phyloP scores from a whole-genome alignment of 257 asterid genomes.

The Oldenlandia corymbosa region DNA sequence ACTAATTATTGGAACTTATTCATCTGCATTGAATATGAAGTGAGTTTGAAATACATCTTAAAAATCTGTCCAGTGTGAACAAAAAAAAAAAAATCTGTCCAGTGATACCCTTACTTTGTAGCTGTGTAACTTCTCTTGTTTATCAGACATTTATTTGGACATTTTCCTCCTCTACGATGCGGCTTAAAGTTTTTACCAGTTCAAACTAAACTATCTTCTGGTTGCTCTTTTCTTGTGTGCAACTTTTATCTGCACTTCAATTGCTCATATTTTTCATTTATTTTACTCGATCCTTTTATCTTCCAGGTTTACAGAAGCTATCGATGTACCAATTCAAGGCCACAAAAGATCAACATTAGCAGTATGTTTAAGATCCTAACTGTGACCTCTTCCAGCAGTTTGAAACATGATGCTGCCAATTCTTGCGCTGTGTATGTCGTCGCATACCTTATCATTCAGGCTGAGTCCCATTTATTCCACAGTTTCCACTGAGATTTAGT shows the following conservation, averaged over 20 bases:
- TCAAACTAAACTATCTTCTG: background rate
- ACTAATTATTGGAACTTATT: background rate
- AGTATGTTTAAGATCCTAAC: background rate
- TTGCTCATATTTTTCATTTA: background rate
- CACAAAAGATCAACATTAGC: background rate
- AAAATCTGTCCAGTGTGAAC: too few relatives aligned
- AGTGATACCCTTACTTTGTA: background rate
- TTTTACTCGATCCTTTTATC: background rate
- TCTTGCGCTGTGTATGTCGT: background rate
- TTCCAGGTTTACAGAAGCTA: background rate
- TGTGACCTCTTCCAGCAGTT: background rate
- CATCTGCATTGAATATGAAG: background rate
- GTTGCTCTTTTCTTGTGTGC: background rate
- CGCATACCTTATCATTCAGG: background rate
- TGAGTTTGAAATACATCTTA: background rate
- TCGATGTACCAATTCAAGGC: background rate
- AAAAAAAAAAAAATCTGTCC: too few relatives aligned
- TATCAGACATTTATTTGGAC: too few relatives aligned
- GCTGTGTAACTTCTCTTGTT: background rate
- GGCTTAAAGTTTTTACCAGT: background rate
- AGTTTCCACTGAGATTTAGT: background rate
- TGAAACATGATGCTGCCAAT: background rate
- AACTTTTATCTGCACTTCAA: background rate
- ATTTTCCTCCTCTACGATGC: background rate
- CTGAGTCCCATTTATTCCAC: background rate